Base-by-base conservation (phyloP, 208 protist genomes). In the Leishmania mexicana region DNA sequence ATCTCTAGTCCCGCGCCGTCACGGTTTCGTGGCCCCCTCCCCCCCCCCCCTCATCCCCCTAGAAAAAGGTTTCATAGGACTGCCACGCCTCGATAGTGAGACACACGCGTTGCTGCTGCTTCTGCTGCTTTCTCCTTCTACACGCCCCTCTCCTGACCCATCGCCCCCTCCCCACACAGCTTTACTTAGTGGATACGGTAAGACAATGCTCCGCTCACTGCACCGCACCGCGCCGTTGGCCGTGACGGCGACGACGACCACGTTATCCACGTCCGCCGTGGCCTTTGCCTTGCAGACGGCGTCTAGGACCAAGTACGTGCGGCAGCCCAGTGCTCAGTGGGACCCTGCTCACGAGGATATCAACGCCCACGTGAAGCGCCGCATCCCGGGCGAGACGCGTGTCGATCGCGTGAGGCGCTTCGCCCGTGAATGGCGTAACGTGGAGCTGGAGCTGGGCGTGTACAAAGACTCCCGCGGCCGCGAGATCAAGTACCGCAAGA, bases 401-500 rank as follows among this genome's bases (percentile, higher is more conserved):
- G 92, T 95, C 17, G 94, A 97, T 70, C 94, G 94, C 10, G 94
- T 97, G 71, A 89, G 90, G 84, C 94, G 94, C 38, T 97, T 97
- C 62, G 94, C 94, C 0, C 92, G 94, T 3, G 94, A 97, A 86
- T 97, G 94, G 94, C 94, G 94, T 90, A 97, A 97, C 79, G 94
- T 97, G 62, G 92, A 97, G 86, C 84, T 97, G 62, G 92, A 97
- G 84, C 84, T 97, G 45, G 94, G 94, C 74, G 90, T 95, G 21
- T 96, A 97, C 89, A 94, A 94, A 83, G 94, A 97, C 70, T 94
- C 92, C 11, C 91, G 94, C 72, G 94, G 94, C 74, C 91, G 94
- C 78, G 94, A 97, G 64, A 90, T 97, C 62, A 97, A 97, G 83
- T 96, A 97, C 85, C 86, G 94, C 57, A 97, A 97, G 75, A 97